Evolutionary conservation across 2,329 filamentous ascomycete species (phyloP).

Genomic region (Bimuria novae-zelandiae): DNA sequence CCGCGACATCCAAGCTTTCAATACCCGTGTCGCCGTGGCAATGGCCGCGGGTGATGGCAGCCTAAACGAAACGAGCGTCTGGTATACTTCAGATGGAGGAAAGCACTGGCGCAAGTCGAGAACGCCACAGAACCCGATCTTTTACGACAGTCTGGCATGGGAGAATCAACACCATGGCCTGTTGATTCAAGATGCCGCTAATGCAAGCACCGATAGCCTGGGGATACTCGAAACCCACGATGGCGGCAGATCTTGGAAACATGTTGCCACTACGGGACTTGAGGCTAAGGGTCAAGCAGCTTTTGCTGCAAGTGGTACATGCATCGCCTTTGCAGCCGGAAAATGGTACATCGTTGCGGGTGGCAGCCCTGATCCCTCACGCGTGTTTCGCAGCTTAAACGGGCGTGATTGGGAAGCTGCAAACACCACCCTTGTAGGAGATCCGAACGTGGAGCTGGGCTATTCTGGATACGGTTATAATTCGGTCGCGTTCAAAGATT

Average conservation of each 20-base stretch:
- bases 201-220: neutral
- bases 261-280: neutral
- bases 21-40: neutral
- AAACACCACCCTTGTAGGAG: slow-evolving; percentile 1
- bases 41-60: slow-evolving; percentile 4
- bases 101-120: slow-evolving; percentile 2
- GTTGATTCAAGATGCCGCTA: neutral
- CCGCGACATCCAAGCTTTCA: slow-evolving; percentile 3
- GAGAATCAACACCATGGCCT: neutral
- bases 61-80: neutral
- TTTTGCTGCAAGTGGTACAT: slow-evolving; percentile 4
- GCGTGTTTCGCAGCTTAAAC: neutral
- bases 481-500: neutral
- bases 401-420: neutral
- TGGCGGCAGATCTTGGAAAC: neutral
- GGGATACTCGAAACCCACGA: neutral
- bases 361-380: slow-evolving; percentile 3
- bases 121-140: neutral
- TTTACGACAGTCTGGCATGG: slow-evolving; percentile 3
- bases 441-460: slow-evolving; percentile 2
- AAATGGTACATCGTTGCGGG: slow-evolving; percentile 1
- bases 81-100: slow-evolving; percentile 1
- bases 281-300: slow-evolving; percentile 3
- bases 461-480: slow-evolving; percentile 2
- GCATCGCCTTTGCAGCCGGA: neutral